Percentiles rank a stretch among this genome's conserved stretches.
Evolutionary conservation across 2,329 filamentous ascomycete genomes (phyloP).

Genomic region (Chaetomium strumarium): DNA sequence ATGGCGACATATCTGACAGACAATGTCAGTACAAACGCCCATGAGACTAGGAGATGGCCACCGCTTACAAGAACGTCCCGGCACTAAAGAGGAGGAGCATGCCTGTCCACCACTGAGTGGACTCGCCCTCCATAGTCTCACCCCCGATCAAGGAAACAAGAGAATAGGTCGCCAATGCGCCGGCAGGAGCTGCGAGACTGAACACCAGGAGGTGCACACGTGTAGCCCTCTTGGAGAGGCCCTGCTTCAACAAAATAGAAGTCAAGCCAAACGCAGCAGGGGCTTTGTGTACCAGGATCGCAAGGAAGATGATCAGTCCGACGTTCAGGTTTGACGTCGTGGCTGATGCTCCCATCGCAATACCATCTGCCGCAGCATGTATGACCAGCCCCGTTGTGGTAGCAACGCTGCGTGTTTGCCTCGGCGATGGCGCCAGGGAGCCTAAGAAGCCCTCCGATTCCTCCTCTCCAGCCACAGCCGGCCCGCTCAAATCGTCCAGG

Average conservation of each 20-base stretch:
- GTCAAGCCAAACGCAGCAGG: constrained; percentile 93
- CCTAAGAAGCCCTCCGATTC: constrained; percentile 55
- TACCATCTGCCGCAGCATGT: constrained; percentile 89
- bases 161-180: constrained; percentile 77
- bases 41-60: constrained; percentile 18
- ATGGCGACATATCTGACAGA: constrained; percentile 80
- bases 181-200: constrained; percentile 81
- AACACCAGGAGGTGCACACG: constrained; percentile 84
- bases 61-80: constrained; percentile 82
- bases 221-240: constrained; percentile 78
- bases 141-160: constrained; percentile 69
- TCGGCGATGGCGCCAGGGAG: constrained; percentile 51
- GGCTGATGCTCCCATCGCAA: constrained; percentile 88
- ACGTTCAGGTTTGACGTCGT: constrained; percentile 67
- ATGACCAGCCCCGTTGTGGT: constrained; percentile 94
- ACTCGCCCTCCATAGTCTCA: constrained; percentile 49
- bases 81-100: constrained; percentile 92
- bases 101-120: constrained; percentile 81
- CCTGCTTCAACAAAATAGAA: constrained; percentile 83
- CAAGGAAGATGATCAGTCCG: constrained; percentile 87
- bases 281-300: constrained; percentile 96
- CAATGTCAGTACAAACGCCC: neutral
- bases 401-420: constrained; percentile 60
- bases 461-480: constrained; percentile 40
- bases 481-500: constrained; percentile 64